Evolutionary conservation across 2,329 filamentous ascomycete species (phyloP).

Genomic region (Cyanodermella asteris): DNA sequence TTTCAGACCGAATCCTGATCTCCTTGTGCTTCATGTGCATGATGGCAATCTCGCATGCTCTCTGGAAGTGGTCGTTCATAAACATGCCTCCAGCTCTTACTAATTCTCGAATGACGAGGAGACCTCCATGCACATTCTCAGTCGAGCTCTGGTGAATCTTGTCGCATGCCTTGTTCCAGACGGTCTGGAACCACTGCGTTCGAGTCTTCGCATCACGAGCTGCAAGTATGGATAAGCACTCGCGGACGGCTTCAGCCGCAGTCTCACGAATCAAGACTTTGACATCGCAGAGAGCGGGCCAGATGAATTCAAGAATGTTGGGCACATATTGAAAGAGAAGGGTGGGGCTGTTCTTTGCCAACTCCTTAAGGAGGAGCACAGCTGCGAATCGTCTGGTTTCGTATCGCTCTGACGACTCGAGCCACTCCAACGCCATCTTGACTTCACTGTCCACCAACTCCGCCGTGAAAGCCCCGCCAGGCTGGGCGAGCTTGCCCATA

Average conservation of each 20-base stretch:
- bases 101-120: constrained; percentile 80
- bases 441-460: constrained; percentile 94
- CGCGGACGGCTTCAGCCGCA: constrained; percentile 78
- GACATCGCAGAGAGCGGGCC: constrained; percentile 76
- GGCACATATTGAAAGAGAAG: constrained; percentile 88
- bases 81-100: constrained; percentile 95
- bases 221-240: constrained; percentile 88
- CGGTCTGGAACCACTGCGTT: constrained; percentile 69
- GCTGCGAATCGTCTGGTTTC: constrained; percentile 88
- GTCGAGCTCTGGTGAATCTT: constrained; percentile 63
- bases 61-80: constrained; percentile 86
- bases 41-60: constrained; percentile 80
- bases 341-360: constrained; percentile 81
- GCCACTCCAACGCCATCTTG: constrained; percentile 87
- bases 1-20: constrained; percentile 64
- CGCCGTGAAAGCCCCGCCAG: constrained; percentile 80
- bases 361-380: constrained; percentile 71
- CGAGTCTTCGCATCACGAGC: constrained; percentile 79
- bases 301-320: constrained; percentile 89
- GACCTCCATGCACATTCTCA: constrained; percentile 81
- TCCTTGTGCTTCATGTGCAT: constrained; percentile 88
- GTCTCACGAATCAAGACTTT: constrained; percentile 83
- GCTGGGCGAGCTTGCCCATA: constrained; percentile 72
- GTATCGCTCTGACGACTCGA: constrained; percentile 82
- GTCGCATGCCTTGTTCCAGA: constrained; percentile 64